A percentile compares a stretch with the other conserved stretches of the same genome.
These are phyloP conservation scores for Russula earlei DNA, from an alignment of 768 basidiomycete genomes.

Conservation along the genomic window DNA sequence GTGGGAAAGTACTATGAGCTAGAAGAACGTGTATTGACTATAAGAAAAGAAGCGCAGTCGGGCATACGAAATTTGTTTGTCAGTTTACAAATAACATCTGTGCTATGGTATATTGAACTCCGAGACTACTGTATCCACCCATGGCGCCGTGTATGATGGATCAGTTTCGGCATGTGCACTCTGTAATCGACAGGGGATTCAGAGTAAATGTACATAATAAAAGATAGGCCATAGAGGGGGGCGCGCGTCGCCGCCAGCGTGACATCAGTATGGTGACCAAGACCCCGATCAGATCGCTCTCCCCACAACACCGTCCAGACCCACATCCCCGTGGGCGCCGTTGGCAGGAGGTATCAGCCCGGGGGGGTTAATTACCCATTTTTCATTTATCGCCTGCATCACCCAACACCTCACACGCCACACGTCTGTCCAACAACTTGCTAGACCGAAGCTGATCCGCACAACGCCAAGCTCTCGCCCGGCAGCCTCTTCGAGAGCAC, in stretches of 20 bases:
- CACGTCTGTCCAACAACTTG: conserved; percentile 68
- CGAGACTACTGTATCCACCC: too few relatives aligned
- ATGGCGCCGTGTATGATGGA: too few relatives aligned
- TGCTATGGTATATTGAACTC: too few relatives aligned
- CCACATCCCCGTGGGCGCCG: background rate
- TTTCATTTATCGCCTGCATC: conserved; percentile 3
- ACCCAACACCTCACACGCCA: conserved; percentile 29
- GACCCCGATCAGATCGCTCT: conserved; percentile 6
- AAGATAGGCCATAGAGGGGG: background rate
- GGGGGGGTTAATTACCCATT: background rate
- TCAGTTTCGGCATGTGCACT: too few relatives aligned
- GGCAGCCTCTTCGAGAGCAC: conserved; percentile 48
- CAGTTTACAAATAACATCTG: too few relatives aligned
- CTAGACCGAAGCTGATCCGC: conserved; percentile 69
- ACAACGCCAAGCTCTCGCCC: conserved; percentile 68
- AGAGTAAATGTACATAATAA: background rate
- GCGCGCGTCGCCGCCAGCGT: background rate
- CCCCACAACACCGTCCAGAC: background rate
- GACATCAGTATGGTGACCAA: background rate
- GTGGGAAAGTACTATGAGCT: too few relatives aligned
- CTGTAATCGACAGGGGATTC: too few relatives aligned
- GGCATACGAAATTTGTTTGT: too few relatives aligned
- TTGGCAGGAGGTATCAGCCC: background rate
- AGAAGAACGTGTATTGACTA: too few relatives aligned
- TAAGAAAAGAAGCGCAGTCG: too few relatives aligned